phyloP scores from a whole-genome alignment of 2,329 filamentous ascomycete genomes.

The Graphilbum ipis-grandicollis region DNA sequence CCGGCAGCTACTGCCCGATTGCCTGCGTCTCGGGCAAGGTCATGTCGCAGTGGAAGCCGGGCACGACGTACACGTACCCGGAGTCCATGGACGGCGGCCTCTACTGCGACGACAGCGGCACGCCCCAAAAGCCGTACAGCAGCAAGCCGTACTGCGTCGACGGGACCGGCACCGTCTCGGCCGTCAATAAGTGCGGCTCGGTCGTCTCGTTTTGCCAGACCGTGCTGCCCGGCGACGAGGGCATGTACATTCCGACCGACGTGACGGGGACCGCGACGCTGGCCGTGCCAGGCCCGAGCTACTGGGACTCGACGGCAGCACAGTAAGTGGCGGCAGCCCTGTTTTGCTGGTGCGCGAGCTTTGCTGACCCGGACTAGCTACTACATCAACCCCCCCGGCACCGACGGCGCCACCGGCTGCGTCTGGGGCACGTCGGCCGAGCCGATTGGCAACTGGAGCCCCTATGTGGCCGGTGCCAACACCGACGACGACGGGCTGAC shows the following conservation, averaged over 20 bases:
- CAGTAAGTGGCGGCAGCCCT: slow-evolving; percentile 34
- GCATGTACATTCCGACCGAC: slow-evolving; percentile 66
- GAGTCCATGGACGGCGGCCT: slow-evolving; percentile 62
- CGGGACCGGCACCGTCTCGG: slow-evolving; percentile 47
- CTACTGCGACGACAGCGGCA: slow-evolving; percentile 50
- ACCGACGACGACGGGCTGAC: slow-evolving; percentile 46
- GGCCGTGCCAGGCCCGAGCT: slow-evolving; percentile 51
- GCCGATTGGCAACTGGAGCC: slow-evolving; percentile 58
- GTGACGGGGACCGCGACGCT: slow-evolving; percentile 39
- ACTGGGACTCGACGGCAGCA: slow-evolving; percentile 57
- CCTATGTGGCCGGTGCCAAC: slow-evolving; percentile 63
- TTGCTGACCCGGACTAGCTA: slow-evolving; percentile 27
- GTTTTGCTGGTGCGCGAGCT: not conserved
- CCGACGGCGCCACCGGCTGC: slow-evolving; percentile 41
- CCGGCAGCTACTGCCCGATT: slow-evolving; percentile 56
- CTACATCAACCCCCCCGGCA: slow-evolving; percentile 63
- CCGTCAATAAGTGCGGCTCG: slow-evolving; percentile 45
- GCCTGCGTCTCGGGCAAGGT: slow-evolving; percentile 62
- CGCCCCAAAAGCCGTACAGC: slow-evolving; percentile 52
- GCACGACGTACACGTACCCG: slow-evolving; percentile 51
- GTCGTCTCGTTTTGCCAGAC: slow-evolving; percentile 63
- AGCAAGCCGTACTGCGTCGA: slow-evolving; percentile 51
- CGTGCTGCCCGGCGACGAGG: slow-evolving; percentile 61
- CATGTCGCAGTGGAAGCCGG: slow-evolving; percentile 62
- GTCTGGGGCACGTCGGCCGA: slow-evolving; percentile 49